Conservation (phyloP, 345 rosid genomes). For the Gynandropsis gynandra region DNA sequence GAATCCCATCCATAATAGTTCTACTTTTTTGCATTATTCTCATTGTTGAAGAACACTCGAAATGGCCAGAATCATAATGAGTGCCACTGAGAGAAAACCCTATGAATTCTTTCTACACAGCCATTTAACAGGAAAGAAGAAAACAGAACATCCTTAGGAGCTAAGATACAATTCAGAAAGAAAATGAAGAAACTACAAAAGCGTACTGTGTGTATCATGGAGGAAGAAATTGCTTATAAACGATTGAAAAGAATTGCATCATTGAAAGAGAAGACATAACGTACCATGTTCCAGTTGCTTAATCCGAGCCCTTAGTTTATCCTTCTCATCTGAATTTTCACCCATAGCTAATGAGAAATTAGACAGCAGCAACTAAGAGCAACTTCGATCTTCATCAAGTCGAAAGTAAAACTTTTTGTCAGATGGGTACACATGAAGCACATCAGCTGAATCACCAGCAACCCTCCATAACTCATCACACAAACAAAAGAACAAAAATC, state of each 20-base stretch:
- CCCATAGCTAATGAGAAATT: slow-evolving; percentile 43
- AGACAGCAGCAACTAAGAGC: neutral
- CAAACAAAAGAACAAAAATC: no score
- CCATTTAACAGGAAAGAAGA: neutral
- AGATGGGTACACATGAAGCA: no score
- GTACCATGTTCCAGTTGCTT: slow-evolving; percentile 72
- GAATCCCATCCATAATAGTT: no score
- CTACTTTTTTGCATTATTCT: no score
- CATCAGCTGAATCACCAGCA: no score
- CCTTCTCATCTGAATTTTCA: slow-evolving; percentile 33
- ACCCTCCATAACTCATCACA: no score
- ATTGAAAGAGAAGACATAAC: neutral
- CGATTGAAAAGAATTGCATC: neutral
- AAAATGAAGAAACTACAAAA: neutral
- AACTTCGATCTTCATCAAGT: no score
- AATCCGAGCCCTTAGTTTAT: slow-evolving; percentile 50
- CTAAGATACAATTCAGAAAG: neutral
- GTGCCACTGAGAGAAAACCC: neutral
- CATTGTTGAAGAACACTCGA: no score
- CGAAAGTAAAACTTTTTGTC: no score
- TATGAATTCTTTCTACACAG: neutral
- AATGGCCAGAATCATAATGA: neutral
- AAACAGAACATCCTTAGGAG: neutral
- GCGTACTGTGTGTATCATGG: neutral
- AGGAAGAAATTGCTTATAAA: neutral